Evolutionary conservation across 805 yeast species (phyloP).

Genomic region (Saccharomycopsis fibuligera): DNA sequence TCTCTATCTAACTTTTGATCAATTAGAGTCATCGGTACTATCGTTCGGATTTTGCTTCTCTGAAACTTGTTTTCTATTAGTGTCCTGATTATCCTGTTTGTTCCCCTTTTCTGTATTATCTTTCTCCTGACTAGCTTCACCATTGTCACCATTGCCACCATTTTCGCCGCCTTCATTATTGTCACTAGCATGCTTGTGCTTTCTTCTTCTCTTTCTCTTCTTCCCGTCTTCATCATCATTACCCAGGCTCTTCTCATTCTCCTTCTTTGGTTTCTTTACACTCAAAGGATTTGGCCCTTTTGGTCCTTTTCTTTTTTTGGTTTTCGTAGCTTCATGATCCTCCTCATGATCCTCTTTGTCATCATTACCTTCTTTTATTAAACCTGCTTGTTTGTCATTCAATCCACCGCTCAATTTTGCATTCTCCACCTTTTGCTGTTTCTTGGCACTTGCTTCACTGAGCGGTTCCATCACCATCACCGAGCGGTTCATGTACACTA

Average conservation of each 20-base stretch:
- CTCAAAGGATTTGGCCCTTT: slow-evolving; percentile 89
- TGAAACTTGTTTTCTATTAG: too few species aligned
- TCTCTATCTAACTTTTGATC: too few species aligned
- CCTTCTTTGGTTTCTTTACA: slow-evolving; percentile 61
- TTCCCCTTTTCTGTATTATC: slow-evolving; percentile 1
- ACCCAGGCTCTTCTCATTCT: background rate
- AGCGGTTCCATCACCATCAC: slow-evolving; percentile 96
- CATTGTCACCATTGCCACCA: background rate
- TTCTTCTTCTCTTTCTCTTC: slow-evolving; percentile 12
- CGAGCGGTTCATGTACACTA: slow-evolving; percentile 79
- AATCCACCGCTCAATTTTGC: slow-evolving; percentile 72
- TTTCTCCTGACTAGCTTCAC: slow-evolving; percentile 3
- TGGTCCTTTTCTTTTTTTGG: slow-evolving; percentile 58
- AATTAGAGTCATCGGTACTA: too few species aligned
- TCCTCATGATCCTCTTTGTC: slow-evolving; percentile 23
- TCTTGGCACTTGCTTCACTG: slow-evolving; percentile 57
- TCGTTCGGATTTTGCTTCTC: too few species aligned
- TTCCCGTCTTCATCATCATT: background rate
- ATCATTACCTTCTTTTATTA: slow-evolving; percentile 25
- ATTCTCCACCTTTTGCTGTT: slow-evolving; percentile 48
- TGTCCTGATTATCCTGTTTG: background rate
- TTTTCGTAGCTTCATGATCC: slow-evolving; percentile 22
- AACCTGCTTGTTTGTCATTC: slow-evolving; percentile 55
- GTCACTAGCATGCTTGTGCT: background rate
- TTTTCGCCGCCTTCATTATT: background rate